Conservation (phyloP, 2,329 filamentous ascomycete genomes). For the Botrytis porri region DNA sequence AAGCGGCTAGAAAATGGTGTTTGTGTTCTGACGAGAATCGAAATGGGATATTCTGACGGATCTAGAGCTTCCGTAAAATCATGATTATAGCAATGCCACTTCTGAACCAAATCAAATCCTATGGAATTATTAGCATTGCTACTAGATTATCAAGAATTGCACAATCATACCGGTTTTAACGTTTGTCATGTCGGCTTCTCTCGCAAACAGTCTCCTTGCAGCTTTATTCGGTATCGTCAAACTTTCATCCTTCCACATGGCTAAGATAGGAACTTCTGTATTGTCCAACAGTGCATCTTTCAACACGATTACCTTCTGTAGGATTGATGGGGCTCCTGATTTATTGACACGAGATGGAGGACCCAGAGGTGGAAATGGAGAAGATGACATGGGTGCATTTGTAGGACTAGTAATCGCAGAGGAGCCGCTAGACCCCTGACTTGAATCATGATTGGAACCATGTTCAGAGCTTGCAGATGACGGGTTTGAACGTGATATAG, state of each 20-base stretch:
- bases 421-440: conserved; percentile 29
- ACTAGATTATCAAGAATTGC: not conserved
- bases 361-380: conserved; percentile 64
- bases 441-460: conserved; percentile 31
- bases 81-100: conserved; percentile 62
- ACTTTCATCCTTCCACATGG: conserved; percentile 78
- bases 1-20: conserved; percentile 56
- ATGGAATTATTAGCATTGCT: not conserved
- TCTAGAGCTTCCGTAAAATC: conserved; percentile 61
- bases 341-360: conserved; percentile 56
- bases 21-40: conserved; percentile 59
- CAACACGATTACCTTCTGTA: conserved; percentile 71
- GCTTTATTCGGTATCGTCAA: conserved; percentile 68
- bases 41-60: conserved; percentile 63
- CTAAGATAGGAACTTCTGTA: conserved; percentile 70
- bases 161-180: conserved; percentile 41
- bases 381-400: conserved; percentile 51
- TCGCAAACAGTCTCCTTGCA: conserved; percentile 49
- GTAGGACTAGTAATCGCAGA: conserved; percentile 50
- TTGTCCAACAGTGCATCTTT: conserved; percentile 76
- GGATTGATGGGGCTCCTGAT: conserved; percentile 59
- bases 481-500: conserved; percentile 30
- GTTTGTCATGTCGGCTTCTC: conserved; percentile 41
- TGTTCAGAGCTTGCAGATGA: conserved; percentile 33
- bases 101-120: conserved; percentile 52